Percentiles rank a stretch among this genome's conserved stretches.
These are phyloP conservation scores for Sclerotinia nivalis DNA, from an alignment of 2,329 filamentous ascomycete genomes.

Conservation along the genomic window DNA sequence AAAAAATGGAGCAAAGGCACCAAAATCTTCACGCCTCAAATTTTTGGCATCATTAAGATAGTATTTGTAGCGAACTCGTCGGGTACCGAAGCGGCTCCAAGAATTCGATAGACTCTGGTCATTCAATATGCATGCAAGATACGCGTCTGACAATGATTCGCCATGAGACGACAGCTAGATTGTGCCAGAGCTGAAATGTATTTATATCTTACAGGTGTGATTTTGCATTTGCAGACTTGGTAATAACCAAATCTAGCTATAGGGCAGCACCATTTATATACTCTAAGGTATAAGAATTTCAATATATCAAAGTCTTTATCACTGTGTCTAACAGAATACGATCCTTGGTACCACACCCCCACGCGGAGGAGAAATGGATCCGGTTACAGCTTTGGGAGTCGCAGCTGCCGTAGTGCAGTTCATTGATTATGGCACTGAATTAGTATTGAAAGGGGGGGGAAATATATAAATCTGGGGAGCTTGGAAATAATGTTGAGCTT, in stretches of 20 bases:
- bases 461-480: neutral
- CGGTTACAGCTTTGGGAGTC: neutral
- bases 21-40: too few relatives aligned
- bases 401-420: neutral
- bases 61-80: neutral
- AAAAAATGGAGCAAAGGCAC: too few relatives aligned
- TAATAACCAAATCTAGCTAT: rapidly evolving
- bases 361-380: neutral
- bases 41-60: neutral
- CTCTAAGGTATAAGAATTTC: neutral
- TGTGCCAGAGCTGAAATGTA: neutral
- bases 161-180: neutral
- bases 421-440: neutral
- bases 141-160: neutral
- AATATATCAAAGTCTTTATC: too few relatives aligned
- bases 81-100: neutral
- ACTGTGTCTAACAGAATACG: too few relatives aligned
- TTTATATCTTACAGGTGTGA: neutral
- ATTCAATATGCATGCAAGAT: neutral
- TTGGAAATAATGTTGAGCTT: neutral
- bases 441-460: neutral
- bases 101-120: neutral
- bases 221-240: neutral
- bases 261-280: neutral
- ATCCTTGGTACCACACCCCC: too few relatives aligned